phyloP scores from a whole-genome alignment of 768 basidiomycete species.

The Podaxis rugospora region DNA sequence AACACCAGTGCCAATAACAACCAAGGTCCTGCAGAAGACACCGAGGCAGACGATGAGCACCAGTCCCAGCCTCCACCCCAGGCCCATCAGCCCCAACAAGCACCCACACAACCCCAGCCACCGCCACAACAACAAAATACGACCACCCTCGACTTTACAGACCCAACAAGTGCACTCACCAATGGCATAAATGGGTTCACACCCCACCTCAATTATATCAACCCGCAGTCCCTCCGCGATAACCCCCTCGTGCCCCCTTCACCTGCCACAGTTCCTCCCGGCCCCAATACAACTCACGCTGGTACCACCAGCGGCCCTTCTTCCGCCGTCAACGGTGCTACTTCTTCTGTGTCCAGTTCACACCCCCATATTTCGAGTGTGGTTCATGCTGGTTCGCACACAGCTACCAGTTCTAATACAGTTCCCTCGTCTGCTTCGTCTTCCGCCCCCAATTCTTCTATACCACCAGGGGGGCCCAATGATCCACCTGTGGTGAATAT shows the following conservation, averaged over 20 bases:
- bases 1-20: conserved; percentile 23
- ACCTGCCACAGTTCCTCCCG: conserved; percentile 20
- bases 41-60: conserved; percentile 51
- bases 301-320: conserved; percentile 5
- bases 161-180: conserved; percentile 23
- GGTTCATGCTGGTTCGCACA: conserved; percentile 12
- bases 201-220: conserved; percentile 32
- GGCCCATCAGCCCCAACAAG: conserved; percentile 11
- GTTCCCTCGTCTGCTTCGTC: conserved; percentile 9
- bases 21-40: conserved; percentile 29
- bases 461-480: conserved; percentile 14
- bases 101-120: conserved; percentile 3
- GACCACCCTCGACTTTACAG: conserved; percentile 29
- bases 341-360: conserved; percentile 4
- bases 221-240: conserved; percentile 37
- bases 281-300: conserved; percentile 8
- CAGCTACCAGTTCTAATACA: conserved; percentile 12
- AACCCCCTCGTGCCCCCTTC: conserved; percentile 19
- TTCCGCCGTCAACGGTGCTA: conserved; percentile 4
- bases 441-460: conserved; percentile 11
- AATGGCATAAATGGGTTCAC: conserved; percentile 24
- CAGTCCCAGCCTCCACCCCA: conserved; percentile 19
- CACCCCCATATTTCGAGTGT: conserved; percentile 1
- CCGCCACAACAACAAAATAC: conserved; percentile 16
- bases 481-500: conserved; percentile 30